Evolutionary conservation across 73 alveolate genomes (phyloP).

Genomic region (Paramecium primaurelia): DNA sequence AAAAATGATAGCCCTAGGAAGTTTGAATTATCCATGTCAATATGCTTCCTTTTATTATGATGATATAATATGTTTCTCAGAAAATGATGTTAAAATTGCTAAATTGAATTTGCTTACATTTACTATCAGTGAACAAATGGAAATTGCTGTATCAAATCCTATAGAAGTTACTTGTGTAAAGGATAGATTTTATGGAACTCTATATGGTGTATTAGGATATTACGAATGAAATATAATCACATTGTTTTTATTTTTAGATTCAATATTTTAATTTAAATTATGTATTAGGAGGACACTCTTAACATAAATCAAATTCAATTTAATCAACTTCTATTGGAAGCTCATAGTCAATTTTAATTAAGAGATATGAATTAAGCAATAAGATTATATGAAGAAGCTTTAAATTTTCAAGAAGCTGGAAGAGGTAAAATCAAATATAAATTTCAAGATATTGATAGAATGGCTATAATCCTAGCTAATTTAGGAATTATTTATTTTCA

Average conservation of each 20-base stretch:
- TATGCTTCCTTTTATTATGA: background rate
- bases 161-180: background rate
- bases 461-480: constrained; percentile 30
- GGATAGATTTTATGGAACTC: background rate
- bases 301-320: constrained; percentile 9
- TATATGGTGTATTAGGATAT: background rate
- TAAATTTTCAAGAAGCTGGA: background rate
- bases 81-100: background rate
- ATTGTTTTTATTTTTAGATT: background rate
- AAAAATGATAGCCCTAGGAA: background rate
- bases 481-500: constrained; percentile 54
- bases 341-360: constrained; percentile 30
- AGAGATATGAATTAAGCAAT: constrained; percentile 45
- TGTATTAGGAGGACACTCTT: constrained; percentile 39
- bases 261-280: background rate
- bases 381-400: constrained; percentile 22
- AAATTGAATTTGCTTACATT: background rate
- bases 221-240: background rate
- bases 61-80: background rate
- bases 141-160: background rate
- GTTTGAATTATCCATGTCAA: background rate
- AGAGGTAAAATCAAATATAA: background rate
- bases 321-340: constrained; percentile 33
- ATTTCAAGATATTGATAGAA: constrained; percentile 29
- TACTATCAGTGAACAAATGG: background rate